Evolutionary conservation across 2,329 filamentous ascomycete species (phyloP).

Genomic region (Fusarium nisikadoi): DNA sequence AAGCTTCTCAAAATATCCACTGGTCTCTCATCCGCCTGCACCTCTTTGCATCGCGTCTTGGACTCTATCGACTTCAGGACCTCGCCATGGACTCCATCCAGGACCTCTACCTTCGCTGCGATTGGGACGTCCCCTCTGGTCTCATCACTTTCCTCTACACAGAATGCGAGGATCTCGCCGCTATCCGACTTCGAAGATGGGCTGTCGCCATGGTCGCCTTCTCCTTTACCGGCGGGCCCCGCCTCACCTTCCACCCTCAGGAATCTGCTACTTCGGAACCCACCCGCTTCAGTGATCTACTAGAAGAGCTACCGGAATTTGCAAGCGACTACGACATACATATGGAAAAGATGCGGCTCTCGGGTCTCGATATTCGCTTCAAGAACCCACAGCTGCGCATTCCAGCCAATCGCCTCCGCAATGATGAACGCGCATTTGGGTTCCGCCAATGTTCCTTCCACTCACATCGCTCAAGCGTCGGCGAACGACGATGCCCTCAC

Average conservation of each 20-base stretch:
- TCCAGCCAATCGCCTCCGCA: conserved; percentile 64
- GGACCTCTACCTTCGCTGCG: conserved; percentile 66
- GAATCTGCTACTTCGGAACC: conserved; percentile 45
- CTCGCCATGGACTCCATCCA: conserved; percentile 67
- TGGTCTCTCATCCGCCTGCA: conserved; percentile 68
- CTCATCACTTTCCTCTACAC: conserved; percentile 65
- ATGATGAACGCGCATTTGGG: conserved; percentile 68
- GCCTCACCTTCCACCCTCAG: conserved; percentile 45
- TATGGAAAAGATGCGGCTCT: conserved; percentile 62
- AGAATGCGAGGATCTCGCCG: conserved; percentile 60
- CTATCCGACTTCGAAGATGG: conserved; percentile 67
- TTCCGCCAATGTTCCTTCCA: conserved; percentile 71
- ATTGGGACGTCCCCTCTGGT: conserved; percentile 66
- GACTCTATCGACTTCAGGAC: conserved; percentile 63
- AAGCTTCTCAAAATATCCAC: conserved; percentile 56
- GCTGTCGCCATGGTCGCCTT: conserved; percentile 70
- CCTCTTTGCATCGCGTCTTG: conserved; percentile 65
- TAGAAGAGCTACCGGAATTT: conserved; percentile 59
- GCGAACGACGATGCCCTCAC: conserved; percentile 65
- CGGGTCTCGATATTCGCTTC: conserved; percentile 62
- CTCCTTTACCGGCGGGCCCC: conserved; percentile 55
- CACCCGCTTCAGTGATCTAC: conserved; percentile 55
- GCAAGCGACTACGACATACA: conserved; percentile 63
- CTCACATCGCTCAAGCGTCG: conserved; percentile 65
- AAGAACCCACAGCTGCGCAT: conserved; percentile 71